Evolutionary conservation across 768 basidiomycete species (phyloP).

Genomic region (Psilocybe azurescens): DNA sequence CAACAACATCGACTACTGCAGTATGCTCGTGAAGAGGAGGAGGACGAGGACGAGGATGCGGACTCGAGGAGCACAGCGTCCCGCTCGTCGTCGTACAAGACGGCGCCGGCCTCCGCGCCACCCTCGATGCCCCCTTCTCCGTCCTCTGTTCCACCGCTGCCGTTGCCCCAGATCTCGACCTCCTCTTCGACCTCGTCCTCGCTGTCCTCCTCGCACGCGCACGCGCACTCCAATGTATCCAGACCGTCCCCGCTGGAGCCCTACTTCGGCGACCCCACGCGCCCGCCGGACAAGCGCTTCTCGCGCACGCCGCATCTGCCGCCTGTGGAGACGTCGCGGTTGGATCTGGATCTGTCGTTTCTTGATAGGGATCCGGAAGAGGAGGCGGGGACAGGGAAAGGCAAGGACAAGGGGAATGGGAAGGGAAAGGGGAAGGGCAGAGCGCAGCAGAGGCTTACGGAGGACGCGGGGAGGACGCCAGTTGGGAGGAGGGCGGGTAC

Average conservation of each 20-base stretch:
- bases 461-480: constrained; percentile 23
- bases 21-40: not conserved
- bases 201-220: not conserved
- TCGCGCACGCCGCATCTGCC: constrained; percentile 25
- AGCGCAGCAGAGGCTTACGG: constrained; percentile 7
- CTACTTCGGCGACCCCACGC: constrained; percentile 16
- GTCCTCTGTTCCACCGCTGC: not conserved
- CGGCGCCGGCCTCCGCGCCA: constrained; percentile 15
- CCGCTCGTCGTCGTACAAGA: constrained; percentile 30
- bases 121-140: not conserved
- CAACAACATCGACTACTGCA: not conserved
- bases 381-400: not conserved
- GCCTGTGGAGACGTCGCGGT: constrained; percentile 33
- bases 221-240: not conserved
- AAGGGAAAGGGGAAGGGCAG: constrained; percentile 5
- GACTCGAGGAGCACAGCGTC: constrained; percentile 10
- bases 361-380: constrained; percentile 19
- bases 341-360: constrained; percentile 42
- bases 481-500: constrained; percentile 3
- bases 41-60: not conserved
- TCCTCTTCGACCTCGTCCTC: not conserved
- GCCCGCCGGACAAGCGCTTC: constrained; percentile 20
- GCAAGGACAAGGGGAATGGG: not conserved
- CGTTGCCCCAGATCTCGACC: too few relatives aligned
- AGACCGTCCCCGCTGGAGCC: constrained; percentile 11